Base-by-base conservation (phyloP, 2,329 filamentous ascomycete species). In the Penicillium corylophilum region DNA sequence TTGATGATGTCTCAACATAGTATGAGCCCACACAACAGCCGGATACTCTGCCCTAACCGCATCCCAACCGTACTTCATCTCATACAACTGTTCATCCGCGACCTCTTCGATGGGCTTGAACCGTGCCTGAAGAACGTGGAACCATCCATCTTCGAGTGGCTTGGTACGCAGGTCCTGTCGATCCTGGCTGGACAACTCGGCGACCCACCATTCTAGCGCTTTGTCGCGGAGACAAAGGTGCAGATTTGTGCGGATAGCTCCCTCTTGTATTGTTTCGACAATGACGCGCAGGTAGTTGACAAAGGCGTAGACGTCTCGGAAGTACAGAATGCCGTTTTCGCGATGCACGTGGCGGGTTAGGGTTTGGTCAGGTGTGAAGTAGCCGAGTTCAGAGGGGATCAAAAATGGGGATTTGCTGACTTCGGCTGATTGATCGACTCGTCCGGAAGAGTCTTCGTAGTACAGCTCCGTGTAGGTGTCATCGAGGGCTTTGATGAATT, bases 141-240 rank as follows among this genome's bases (percentile, higher is more conserved):
- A 31, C 45, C 45, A 47, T 4, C 45, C 45, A 8, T 47, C 35
- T 16, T 47, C 45, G 23, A 47, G 28, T 22, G 26, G 22, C 18
- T 13, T 23, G 36, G 18, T 33, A 22, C 45, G 45, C 7, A 47
- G 45, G 12, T 26, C 33, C n/a, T 47, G 35, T 33, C 36, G 29
- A 3, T 47, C 26, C 7, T 9, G n/a, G 4, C 31, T 23, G 15
- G 36, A 31, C 8, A 47, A 26, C n/a, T 47, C 45, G 10, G 45
- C 31, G 12, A 35, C 29, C 16, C 31, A 41, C 45, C 45, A 47
- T 41, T 47, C 36, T 6, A 47, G 8, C 2, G 45, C 45, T 28
- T 47, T 39, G 12, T 39, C 45, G 5, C 45, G 36, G 1, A 47
- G 45, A 13, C 45, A 47, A 8, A 28, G 31, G 15, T 20, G 10